phyloP scores from a whole-genome alignment of 1,284 basidiomycete species.

The Leccinum subrobustum region DNA sequence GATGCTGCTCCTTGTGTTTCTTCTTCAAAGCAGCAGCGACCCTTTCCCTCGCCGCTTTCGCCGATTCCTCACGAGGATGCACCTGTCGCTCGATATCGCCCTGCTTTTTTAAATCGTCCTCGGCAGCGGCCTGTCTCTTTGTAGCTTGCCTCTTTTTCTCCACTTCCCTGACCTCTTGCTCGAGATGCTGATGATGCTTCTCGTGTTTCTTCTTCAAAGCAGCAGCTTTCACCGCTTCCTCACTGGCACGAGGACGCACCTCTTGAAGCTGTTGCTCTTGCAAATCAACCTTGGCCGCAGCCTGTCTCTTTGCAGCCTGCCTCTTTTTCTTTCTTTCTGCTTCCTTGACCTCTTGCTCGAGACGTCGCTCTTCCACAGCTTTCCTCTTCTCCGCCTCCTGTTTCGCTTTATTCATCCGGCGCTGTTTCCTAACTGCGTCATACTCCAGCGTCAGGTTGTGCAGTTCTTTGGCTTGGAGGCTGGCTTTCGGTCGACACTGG shows the following conservation, averaged over 20 bases:
- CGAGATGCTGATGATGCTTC: no score
- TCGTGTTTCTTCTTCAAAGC: no score
- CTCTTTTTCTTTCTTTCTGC: slow-evolving; percentile 15
- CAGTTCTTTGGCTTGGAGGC: not conserved
- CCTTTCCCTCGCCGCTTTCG: no score
- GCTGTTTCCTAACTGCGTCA: slow-evolving; percentile 45
- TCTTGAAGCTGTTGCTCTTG: slow-evolving; percentile 20
- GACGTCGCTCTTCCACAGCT: slow-evolving; percentile 27
- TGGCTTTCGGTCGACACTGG: not conserved
- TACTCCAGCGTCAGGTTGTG: slow-evolving; percentile 44
- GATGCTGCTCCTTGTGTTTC: no score
- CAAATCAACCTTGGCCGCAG: slow-evolving; percentile 18
- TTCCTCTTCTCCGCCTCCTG: slow-evolving; percentile 23
- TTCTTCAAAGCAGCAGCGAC: no score
- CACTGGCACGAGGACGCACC: slow-evolving; percentile 21
- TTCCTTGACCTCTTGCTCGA: slow-evolving; percentile 15
- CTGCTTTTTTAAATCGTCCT: no score
- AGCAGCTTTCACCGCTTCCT: slow-evolving; percentile 22
- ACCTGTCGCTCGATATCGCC: no score
- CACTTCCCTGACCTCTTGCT: no score
- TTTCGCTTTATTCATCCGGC: slow-evolving; percentile 40
- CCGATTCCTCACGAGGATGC: no score
- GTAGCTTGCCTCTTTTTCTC: no score
- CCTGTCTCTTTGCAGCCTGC: slow-evolving; percentile 2
- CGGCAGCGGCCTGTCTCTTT: no score